Evolutionary conservation across 371 early-diverging fungal species (phyloP).

Genomic region (Apophysomyces ossiformis): DNA sequence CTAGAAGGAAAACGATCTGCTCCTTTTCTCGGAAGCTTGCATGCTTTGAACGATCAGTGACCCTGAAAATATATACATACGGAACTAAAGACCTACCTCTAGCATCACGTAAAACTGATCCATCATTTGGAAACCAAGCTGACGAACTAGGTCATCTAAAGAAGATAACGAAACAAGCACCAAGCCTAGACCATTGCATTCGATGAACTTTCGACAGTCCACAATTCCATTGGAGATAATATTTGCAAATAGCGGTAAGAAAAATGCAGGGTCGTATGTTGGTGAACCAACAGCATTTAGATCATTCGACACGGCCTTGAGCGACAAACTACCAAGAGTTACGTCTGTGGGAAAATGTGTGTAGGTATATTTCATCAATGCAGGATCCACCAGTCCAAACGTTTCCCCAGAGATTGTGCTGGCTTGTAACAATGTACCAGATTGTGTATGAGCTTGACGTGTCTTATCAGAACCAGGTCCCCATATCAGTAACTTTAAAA

Average conservation of each 20-base stretch:
- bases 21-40: slow-evolving; percentile 65
- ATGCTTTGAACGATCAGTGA: slow-evolving; percentile 18
- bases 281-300: not conserved
- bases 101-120: slow-evolving; percentile 68
- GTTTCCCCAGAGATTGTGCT: slow-evolving; percentile 56
- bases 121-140: slow-evolving; percentile 68
- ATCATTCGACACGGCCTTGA: slow-evolving; percentile 21
- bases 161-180: slow-evolving; percentile 68
- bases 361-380: slow-evolving; percentile 66
- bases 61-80: not conserved
- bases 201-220: slow-evolving; percentile 69
- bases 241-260: slow-evolving; percentile 73
- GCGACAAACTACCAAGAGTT: slow-evolving; percentile 18
- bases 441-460: slow-evolving; percentile 47
- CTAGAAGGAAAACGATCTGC: slow-evolving; percentile 67
- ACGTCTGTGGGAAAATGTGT: slow-evolving; percentile 58
- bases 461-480: slow-evolving; percentile 58
- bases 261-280: slow-evolving; percentile 73
- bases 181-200: slow-evolving; percentile 72
- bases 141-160: slow-evolving; percentile 54
- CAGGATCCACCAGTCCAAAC: slow-evolving; percentile 67
- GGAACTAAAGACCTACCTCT: slow-evolving; percentile 39
- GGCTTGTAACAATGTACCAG: slow-evolving; percentile 39
- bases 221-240: slow-evolving; percentile 57
- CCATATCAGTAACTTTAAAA: slow-evolving; percentile 57